These are phyloP conservation scores for Corinectria fuckeliana DNA, from an alignment of 2,329 filamentous ascomycete genomes.

Conservation along the genomic window DNA sequence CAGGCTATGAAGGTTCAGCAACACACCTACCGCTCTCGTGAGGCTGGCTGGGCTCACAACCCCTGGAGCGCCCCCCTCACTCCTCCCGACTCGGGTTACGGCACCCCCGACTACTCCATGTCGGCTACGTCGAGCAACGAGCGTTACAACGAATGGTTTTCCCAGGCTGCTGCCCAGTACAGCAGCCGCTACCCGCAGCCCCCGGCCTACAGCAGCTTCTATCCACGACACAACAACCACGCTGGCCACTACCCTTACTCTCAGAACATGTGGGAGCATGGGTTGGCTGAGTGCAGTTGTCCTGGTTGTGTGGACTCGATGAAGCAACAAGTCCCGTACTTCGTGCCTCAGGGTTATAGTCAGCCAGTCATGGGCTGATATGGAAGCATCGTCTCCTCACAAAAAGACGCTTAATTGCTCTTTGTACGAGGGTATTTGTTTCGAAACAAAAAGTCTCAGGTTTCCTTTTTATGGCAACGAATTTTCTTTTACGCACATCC, in stretches of 20 bases:
- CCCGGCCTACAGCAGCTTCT: slow-evolving; percentile 49
- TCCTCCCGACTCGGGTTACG: slow-evolving; percentile 67
- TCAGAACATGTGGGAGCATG: slow-evolving; percentile 59
- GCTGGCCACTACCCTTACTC: slow-evolving; percentile 53
- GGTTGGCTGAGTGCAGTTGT: slow-evolving; percentile 58
- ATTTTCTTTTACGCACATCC: slow-evolving; percentile 40
- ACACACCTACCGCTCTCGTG: slow-evolving; percentile 51
- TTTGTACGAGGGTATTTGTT: slow-evolving; percentile 23
- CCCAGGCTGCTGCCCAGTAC: slow-evolving; percentile 51
- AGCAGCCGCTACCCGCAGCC: slow-evolving; percentile 53
- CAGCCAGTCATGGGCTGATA: slow-evolving; percentile 62
- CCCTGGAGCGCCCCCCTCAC: slow-evolving; percentile 60
- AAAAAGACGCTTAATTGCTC: slow-evolving; percentile 30
- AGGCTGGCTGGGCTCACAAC: slow-evolving; percentile 53
- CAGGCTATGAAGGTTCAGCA: slow-evolving; percentile 53
- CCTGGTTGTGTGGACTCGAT: slow-evolving; percentile 52
- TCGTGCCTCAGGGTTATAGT: slow-evolving; percentile 55
- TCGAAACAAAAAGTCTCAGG: slow-evolving; percentile 36
- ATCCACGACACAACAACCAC: slow-evolving; percentile 51
- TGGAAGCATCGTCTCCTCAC: slow-evolving; percentile 21
- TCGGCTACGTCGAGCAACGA: slow-evolving; percentile 62
- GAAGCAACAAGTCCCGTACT: slow-evolving; percentile 58
- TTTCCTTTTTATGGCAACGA: slow-evolving; percentile 44
- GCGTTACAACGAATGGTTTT: slow-evolving; percentile 65
- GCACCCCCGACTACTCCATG: slow-evolving; percentile 64